These are phyloP conservation scores for Fusarium redolens DNA, from an alignment of 2,329 filamentous ascomycete species.

Conservation along the genomic window DNA sequence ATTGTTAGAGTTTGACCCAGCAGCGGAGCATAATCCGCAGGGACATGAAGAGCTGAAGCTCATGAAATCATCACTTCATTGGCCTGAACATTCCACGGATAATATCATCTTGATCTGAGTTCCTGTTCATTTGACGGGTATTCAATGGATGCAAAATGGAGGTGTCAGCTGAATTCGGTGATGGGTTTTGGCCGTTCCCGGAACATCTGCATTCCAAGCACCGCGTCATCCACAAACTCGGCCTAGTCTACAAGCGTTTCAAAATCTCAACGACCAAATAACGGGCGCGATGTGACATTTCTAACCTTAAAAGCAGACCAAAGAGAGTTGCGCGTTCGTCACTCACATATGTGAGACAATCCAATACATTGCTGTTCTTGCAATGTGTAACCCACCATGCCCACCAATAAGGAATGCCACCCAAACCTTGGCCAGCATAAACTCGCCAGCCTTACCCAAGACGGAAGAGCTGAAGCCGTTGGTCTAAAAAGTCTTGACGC, in stretches of 20 bases:
- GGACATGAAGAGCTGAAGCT: background rate
- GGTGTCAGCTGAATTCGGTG: background rate
- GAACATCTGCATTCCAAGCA: slow-evolving; percentile 4
- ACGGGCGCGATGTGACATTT: background rate
- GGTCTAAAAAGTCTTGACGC: background rate
- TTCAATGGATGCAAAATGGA: background rate
- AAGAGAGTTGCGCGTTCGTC: background rate
- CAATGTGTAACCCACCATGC: background rate
- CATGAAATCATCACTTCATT: background rate
- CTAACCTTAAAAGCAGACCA: background rate
- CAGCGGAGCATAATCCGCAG: background rate
- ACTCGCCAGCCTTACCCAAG: background rate
- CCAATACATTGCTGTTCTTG: background rate
- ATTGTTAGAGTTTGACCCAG: background rate
- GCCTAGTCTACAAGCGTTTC: background rate
- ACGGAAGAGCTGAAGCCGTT: slow-evolving; percentile 9
- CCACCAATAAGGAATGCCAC: slow-evolving; percentile 15
- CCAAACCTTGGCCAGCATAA: background rate
- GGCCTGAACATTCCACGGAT: background rate
- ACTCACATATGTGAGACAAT: slow-evolving; percentile 15
- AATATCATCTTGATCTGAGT: background rate
- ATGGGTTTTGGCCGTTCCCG: background rate
- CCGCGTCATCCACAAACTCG: background rate
- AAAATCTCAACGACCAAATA: background rate
- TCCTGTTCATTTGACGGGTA: background rate